Base-by-base conservation (phyloP, 352 stramenopile species). In the Phytopythium ostracodes region DNA sequence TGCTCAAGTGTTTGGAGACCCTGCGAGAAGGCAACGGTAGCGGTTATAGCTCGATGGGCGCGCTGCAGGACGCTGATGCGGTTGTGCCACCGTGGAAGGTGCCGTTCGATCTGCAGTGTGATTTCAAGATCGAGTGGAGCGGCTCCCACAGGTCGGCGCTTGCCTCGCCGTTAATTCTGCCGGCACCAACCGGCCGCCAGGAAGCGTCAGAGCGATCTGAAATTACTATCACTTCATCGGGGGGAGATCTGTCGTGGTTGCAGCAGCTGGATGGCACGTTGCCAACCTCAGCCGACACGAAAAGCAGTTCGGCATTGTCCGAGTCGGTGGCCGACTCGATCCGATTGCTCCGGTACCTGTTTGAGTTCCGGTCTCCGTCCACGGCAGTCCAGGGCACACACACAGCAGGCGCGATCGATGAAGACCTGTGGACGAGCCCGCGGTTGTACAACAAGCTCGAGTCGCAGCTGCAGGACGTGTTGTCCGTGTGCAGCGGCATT, bases 401-500 rank as follows among this genome's bases (percentile, higher is more conserved):
- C 2, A 6, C n/a, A 22, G 4, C 44, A 10, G 44, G 38, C 5
- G 22, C 22, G 18, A 24, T 79, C 8, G 58, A 79, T 64, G 59
- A 84, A 67, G 70, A 80, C 54, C 51, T 87, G 35, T 95, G 86
- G 86, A 73, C 69, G 25, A 95, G 76, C 46, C 73, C 82, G n/a
- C 71, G 78, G 22, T 65, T 95, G 64, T 87, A 82, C 64, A 89
- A 89, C 65, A 95, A 93, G 62, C 65, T 93, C 57, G 79, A 91
- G 59, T 72, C 71, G 22, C 86, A 95, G 62, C 65, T 95, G 55
- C 79, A 89, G 65, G 84, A 95, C 66, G 82, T 92, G 59, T 70
- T 95, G n/a, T 88, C 79, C 1, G 75, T 93, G 43, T 91, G 81
- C 67, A 92, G 82, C 67, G 81, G 82, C 56, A 89, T 88, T 54